Evolutionary conservation across 345 rosid genomes (phyloP).

Genomic region (Noccaea bulbosa): DNA sequence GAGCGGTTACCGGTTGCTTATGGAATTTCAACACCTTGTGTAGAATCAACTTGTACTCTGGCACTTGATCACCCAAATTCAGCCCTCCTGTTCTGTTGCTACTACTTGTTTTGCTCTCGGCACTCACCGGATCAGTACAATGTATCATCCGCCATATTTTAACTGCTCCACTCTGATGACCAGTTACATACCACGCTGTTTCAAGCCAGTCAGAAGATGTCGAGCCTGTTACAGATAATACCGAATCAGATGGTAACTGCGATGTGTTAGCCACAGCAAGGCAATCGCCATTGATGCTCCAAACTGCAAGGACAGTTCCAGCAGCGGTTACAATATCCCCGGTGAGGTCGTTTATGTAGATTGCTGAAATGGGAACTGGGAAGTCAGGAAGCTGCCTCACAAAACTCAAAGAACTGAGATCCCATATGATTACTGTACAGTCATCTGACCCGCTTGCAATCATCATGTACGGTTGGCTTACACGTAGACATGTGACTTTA

Average conservation of each 20-base stretch:
- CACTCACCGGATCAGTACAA: constrained; percentile 58
- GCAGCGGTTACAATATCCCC: constrained; percentile 98
- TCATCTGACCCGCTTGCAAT: constrained; percentile 96
- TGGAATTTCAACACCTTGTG: constrained; percentile 86
- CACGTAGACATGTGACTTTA: constrained; percentile 85
- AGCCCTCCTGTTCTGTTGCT: constrained; percentile 56
- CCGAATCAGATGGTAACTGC: constrained; percentile 94
- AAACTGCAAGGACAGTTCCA: constrained; percentile 91
- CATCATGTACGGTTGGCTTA: constrained; percentile 97
- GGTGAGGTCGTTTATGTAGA: constrained; percentile 86
- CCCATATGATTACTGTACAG: constrained; percentile 94
- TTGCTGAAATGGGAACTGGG: constrained; percentile 84
- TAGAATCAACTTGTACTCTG: constrained; percentile 84
- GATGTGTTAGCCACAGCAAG: constrained; percentile 89
- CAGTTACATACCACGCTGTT: constrained; percentile 92
- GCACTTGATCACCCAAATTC: constrained; percentile 63
- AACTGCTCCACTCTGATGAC: constrained; percentile 98
- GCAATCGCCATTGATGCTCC: constrained; percentile 99
- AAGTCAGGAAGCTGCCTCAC: constrained; percentile 90
- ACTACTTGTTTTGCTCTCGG: constrained; percentile 53
- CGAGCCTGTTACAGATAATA: constrained; percentile 84
- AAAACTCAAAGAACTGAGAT: constrained; percentile 85
- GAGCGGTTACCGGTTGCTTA: constrained; percentile 87
- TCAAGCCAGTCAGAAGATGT: constrained; percentile 92
- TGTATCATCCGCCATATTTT: constrained; percentile 98